These are phyloP conservation scores for Erysimum cheiri DNA, from an alignment of 441 rosid species.

Conservation along the genomic window DNA sequence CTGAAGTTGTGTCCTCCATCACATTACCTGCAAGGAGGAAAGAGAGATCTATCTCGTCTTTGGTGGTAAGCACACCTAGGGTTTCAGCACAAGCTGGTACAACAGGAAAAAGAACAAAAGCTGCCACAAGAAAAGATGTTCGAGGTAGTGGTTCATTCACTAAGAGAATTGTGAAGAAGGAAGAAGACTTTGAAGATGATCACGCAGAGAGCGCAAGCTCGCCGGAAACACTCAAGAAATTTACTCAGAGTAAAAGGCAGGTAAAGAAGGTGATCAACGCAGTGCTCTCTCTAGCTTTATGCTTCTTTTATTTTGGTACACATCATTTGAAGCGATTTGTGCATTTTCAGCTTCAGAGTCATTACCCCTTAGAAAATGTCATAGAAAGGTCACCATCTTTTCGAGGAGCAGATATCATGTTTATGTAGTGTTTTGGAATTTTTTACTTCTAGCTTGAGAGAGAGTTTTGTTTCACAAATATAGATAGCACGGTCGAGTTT, in stretches of 20 bases:
- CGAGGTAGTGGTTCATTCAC: slow-evolving; percentile 53
- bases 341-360: slow-evolving; percentile 26
- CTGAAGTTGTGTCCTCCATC: slow-evolving; percentile 49
- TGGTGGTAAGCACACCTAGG: slow-evolving; percentile 71
- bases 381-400: slow-evolving; percentile 4
- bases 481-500: slow-evolving; percentile 9
- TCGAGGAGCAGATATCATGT: slow-evolving; percentile 1
- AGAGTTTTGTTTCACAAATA: slow-evolving; percentile 10
- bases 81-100: slow-evolving; percentile 58
- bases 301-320: slow-evolving; percentile 25
- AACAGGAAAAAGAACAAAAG: slow-evolving; percentile 66
- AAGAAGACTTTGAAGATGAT: slow-evolving; percentile 60
- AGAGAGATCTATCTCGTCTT: slow-evolving; percentile 75
- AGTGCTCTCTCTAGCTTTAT: slow-evolving; percentile 28
- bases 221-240: slow-evolving; percentile 55
- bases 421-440: slow-evolving; percentile 3
- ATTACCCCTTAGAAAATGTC: neutral
- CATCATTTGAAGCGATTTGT: slow-evolving; percentile 13
- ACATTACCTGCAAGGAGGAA: slow-evolving; percentile 63
- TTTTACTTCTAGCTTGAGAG: slow-evolving; percentile 10
- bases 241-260: slow-evolving; percentile 62
- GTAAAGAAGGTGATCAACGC: slow-evolving; percentile 44
- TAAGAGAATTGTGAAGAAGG: slow-evolving; percentile 56
- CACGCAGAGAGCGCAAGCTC: slow-evolving; percentile 56
- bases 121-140: slow-evolving; percentile 53